Conservation (phyloP, 2,329 filamentous ascomycete species). For the Fusarium guadeloupense region DNA sequence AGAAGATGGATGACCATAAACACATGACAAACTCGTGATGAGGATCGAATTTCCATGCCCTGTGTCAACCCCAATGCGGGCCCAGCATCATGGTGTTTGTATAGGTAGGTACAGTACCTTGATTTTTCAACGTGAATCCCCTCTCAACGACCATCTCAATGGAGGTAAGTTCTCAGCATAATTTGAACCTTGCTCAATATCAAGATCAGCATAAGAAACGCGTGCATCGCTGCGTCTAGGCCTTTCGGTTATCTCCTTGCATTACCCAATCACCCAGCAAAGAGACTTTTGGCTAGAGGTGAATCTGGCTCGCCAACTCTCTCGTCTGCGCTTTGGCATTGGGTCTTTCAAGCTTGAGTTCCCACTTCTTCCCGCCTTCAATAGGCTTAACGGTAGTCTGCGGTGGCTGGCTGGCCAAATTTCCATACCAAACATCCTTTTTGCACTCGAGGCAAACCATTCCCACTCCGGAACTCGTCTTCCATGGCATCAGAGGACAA, state of each 20-base stretch:
- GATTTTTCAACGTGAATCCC: background rate
- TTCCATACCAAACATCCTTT: constrained; percentile 16
- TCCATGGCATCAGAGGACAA: background rate
- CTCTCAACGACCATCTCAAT: background rate
- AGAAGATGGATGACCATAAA: background rate
- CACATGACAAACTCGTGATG: background rate
- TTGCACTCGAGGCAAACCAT: constrained; percentile 4
- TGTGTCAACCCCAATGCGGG: background rate
- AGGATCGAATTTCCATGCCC: background rate
- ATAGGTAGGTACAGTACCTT: background rate
- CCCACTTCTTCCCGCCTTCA: constrained; percentile 3
- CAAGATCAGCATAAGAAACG: background rate
- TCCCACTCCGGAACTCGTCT: constrained; percentile 29
- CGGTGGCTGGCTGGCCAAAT: constrained; percentile 29
- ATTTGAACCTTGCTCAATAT: background rate
- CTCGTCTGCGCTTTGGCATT: background rate
- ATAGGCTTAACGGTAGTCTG: constrained; percentile 16
- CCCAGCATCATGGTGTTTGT: background rate
- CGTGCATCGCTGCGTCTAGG: background rate
- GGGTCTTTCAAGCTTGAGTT: constrained; percentile 3
- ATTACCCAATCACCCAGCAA: background rate
- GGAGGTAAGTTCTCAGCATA: background rate
- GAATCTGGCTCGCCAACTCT: background rate
- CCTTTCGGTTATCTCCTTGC: constrained; percentile 4
- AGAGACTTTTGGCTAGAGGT: constrained; percentile 4